Percentiles rank a stretch among this genome's conserved stretches.
Conservation (phyloP, 2,329 filamentous ascomycete species). For the Tolypocladium nubicola region DNA sequence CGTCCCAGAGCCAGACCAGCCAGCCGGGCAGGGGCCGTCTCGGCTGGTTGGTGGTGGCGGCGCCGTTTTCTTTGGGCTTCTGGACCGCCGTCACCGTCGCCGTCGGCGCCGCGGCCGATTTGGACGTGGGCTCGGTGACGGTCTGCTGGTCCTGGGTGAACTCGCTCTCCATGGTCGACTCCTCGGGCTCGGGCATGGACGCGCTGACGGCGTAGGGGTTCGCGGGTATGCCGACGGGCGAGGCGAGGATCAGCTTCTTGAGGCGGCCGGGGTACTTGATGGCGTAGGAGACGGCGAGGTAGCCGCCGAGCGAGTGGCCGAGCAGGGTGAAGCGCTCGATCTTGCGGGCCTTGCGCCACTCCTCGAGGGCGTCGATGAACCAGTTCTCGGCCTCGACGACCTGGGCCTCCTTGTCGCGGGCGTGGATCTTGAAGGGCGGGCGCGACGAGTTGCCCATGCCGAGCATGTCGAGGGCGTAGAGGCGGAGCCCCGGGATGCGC, state of each 20-base stretch:
- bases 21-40: slow-evolving; percentile 64
- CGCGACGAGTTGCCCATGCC: slow-evolving; percentile 87
- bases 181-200: slow-evolving; percentile 65
- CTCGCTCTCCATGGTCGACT: slow-evolving; percentile 66
- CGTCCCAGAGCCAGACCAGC: slow-evolving; percentile 92
- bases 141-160: slow-evolving; percentile 63
- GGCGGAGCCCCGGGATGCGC: slow-evolving; percentile 67
- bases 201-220: slow-evolving; percentile 82
- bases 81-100: neutral
- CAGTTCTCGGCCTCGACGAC: slow-evolving; percentile 85
- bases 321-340: slow-evolving; percentile 90
- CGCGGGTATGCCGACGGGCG: slow-evolving; percentile 87
- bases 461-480: slow-evolving; percentile 90
- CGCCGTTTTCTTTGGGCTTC: slow-evolving; percentile 22
- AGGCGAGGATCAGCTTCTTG: slow-evolving; percentile 93
- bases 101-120: neutral
- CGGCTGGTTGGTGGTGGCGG: slow-evolving; percentile 22
- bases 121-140: slow-evolving; percentile 23
- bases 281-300: slow-evolving; percentile 89
- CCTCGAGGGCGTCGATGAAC: slow-evolving; percentile 93
- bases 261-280: slow-evolving; percentile 90
- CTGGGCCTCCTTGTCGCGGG: slow-evolving; percentile 70
- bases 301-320: slow-evolving; percentile 88
- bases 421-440: slow-evolving; percentile 73
- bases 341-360: slow-evolving; percentile 82